Conservation (phyloP, 202 grass and related monocot genomes). For the Hordeum pubiflorum region DNA sequence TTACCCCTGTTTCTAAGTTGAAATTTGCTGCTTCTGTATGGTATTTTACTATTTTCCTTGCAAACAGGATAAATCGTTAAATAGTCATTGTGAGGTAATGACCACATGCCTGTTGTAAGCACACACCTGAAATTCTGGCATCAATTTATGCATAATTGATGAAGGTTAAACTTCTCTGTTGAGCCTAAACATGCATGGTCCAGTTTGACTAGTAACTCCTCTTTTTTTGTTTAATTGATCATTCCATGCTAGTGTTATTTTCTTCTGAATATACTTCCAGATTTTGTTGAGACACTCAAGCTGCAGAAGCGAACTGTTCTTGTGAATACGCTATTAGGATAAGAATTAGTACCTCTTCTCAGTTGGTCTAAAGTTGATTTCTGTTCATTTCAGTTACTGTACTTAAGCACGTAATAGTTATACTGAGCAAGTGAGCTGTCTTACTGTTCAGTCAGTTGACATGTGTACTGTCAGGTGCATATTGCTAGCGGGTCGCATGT, state of each 20-base stretch:
- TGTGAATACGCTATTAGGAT: background rate
- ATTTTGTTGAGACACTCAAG: slow-evolving; percentile 2
- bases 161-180: background rate
- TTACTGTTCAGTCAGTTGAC: background rate
- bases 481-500: background rate
- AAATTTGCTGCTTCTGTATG: background rate
- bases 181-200: background rate
- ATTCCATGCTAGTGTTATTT: background rate
- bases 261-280: background rate
- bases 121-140: background rate
- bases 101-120: background rate
- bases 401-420: background rate
- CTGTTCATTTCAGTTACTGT: background rate
- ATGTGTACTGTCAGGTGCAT: background rate
- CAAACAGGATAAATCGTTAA: background rate
- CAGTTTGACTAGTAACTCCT: background rate
- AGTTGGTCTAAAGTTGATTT: background rate
- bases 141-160: background rate
- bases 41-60: background rate
- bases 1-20: background rate
- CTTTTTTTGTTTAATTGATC: background rate
- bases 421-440: background rate
- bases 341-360: background rate
- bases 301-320: background rate
- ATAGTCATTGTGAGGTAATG: background rate